Conservation (phyloP, 352 stramenopile species). For the Globisporangium carolinianum region DNA sequence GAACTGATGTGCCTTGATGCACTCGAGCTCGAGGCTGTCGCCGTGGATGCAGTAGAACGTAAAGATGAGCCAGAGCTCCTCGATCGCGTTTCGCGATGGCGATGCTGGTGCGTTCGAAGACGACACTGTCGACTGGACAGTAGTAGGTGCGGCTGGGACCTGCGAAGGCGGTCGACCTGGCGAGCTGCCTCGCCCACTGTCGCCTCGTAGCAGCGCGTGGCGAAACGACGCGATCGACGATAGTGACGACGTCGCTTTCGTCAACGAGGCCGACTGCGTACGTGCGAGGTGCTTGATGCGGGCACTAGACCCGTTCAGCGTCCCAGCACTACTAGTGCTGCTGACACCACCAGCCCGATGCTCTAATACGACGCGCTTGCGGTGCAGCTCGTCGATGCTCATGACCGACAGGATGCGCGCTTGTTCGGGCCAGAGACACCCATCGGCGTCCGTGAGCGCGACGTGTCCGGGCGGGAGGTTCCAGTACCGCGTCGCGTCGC, state of each 20-base stretch:
- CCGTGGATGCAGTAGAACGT: conserved; percentile 79
- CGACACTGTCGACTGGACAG: conserved; percentile 1
- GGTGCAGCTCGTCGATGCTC: conserved; percentile 32
- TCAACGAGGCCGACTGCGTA: conserved; percentile 6
- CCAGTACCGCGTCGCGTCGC: conserved; percentile 66
- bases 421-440: conserved; percentile 73
- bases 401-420: conserved; percentile 64
- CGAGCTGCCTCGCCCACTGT: background rate
- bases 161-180: too few species aligned
- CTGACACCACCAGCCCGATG: conserved; percentile 25
- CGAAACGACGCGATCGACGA: conserved; percentile 1
- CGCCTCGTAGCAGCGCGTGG: background rate
- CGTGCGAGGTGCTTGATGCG: conserved; percentile 13
- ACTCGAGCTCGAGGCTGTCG: conserved; percentile 65
- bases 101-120: background rate
- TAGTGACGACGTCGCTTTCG: background rate
- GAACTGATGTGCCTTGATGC: conserved; percentile 68
- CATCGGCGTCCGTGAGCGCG: conserved; percentile 44
- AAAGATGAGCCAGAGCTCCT: conserved; percentile 74
- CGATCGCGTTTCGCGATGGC: conserved; percentile 27
- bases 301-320: background rate
- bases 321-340: background rate
- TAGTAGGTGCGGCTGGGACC: background rate
- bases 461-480: conserved; percentile 38
- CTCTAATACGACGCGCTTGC: conserved; percentile 45